These are phyloP conservation scores for Colletotrichum shisoi DNA, from an alignment of 2,329 filamentous ascomycete genomes.

Conservation along the genomic window DNA sequence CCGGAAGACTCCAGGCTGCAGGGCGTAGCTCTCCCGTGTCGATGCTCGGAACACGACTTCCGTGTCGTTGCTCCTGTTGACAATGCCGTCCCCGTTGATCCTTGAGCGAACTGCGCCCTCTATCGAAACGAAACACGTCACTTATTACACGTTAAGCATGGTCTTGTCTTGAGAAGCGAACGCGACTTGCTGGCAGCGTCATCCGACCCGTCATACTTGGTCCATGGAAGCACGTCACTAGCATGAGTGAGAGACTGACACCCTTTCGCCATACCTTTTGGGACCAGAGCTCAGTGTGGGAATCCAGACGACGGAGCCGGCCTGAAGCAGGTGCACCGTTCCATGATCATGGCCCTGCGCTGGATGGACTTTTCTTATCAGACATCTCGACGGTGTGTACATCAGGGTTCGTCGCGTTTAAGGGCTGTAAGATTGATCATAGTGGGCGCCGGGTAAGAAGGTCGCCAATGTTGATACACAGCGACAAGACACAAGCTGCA, in stretches of 20 bases:
- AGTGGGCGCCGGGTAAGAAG: neutral
- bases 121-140: neutral
- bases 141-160: neutral
- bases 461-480: neutral
- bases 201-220: slow-evolving; percentile 35
- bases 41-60: slow-evolving; percentile 17
- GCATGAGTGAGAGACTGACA: no score
- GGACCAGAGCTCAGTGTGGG: slow-evolving; percentile 42
- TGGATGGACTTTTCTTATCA: neutral
- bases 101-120: slow-evolving; percentile 10
- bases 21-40: slow-evolving; percentile 27
- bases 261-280: slow-evolving; percentile 32
- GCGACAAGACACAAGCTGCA: neutral
- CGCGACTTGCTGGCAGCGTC: slow-evolving; percentile 29
- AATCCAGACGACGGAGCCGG: slow-evolving; percentile 40
- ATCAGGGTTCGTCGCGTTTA: slow-evolving; percentile 11
- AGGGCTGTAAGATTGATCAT: neutral
- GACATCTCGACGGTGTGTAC: neutral
- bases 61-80: neutral
- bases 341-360: slow-evolving; percentile 2
- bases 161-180: neutral
- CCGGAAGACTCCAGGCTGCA: slow-evolving; percentile 32
- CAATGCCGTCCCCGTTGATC: slow-evolving; percentile 1
- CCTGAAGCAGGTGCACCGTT: slow-evolving; percentile 23
- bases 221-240: neutral